These are phyloP conservation scores for Mycena vulgaris DNA, from an alignment of 768 basidiomycete species.

Conservation along the genomic window DNA sequence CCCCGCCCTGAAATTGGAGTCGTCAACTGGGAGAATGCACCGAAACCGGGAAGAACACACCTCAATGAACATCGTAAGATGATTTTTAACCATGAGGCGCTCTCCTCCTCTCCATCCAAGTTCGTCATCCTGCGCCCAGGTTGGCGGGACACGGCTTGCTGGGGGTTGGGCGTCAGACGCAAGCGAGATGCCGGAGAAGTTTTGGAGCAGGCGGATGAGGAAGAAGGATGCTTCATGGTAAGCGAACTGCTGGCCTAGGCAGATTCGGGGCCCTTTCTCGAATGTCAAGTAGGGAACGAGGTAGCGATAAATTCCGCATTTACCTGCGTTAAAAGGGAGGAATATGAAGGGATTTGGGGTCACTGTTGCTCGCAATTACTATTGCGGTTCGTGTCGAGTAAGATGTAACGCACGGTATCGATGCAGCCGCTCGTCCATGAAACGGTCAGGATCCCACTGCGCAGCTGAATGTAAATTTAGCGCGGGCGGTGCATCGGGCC, in stretches of 20 bases:
- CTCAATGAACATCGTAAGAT: constrained; percentile 69
- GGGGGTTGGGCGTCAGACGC: constrained; percentile 60
- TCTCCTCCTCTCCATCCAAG: constrained; percentile 61
- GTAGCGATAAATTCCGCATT: background rate
- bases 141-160: background rate
- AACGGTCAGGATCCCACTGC: constrained; percentile 77
- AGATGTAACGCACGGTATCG: constrained; percentile 68
- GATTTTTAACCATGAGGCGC: constrained; percentile 58
- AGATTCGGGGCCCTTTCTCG: constrained; percentile 56
- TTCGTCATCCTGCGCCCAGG: background rate
- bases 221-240: constrained; percentile 78
- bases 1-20: constrained; percentile 44
- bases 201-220: too few relatives aligned
- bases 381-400: constrained; percentile 50
- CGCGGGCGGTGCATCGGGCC: too few relatives aligned
- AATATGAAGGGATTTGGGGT: constrained; percentile 48
- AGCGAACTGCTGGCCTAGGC: constrained; percentile 72
- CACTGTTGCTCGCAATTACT: background rate
- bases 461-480: constrained; percentile 32
- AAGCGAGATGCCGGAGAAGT: constrained; percentile 61
- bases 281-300: background rate
- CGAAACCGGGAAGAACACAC: constrained; percentile 46
- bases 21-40: background rate
- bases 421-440: constrained; percentile 72
- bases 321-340: constrained; percentile 70